phyloP scores from a whole-genome alignment of 139 green algal species.

The Chlorella ohadii region DNA sequence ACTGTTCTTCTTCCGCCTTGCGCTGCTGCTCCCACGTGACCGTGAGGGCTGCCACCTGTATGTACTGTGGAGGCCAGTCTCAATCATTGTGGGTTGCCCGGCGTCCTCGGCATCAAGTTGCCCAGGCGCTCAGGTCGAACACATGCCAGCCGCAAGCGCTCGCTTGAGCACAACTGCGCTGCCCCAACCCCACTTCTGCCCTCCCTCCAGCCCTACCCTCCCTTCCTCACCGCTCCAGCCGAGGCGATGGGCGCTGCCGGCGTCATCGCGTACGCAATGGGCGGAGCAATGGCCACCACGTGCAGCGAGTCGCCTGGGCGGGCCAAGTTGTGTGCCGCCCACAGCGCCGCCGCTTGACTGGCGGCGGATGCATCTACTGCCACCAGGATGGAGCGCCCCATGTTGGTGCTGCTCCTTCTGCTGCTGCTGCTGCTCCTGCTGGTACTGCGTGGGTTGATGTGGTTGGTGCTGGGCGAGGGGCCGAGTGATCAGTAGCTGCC shows the following conservation, averaged over 20 bases:
- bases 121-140: no score
- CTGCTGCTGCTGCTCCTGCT: not conserved
- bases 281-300: conserved; percentile 1
- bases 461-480: no score
- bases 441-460: not conserved
- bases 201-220: not conserved
- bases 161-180: no score
- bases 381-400: no score
- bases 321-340: conserved; percentile 4
- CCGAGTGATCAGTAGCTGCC: no score
- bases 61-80: not conserved
- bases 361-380: not conserved
- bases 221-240: conserved; percentile 1
- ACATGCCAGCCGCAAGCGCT: no score
- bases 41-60: conserved; percentile 19
- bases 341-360: not conserved
- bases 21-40: conserved; percentile 29
- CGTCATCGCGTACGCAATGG: conserved; percentile 4
- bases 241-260: conserved; percentile 25
- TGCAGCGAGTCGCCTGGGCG: conserved; percentile 18
- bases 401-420: not conserved
- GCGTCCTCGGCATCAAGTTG: no score
- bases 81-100: no score
- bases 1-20: conserved; percentile 31
- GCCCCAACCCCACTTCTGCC: no score